Conservation (phyloP, 768 basidiomycete genomes). For the Panaeolus papilionaceus region DNA sequence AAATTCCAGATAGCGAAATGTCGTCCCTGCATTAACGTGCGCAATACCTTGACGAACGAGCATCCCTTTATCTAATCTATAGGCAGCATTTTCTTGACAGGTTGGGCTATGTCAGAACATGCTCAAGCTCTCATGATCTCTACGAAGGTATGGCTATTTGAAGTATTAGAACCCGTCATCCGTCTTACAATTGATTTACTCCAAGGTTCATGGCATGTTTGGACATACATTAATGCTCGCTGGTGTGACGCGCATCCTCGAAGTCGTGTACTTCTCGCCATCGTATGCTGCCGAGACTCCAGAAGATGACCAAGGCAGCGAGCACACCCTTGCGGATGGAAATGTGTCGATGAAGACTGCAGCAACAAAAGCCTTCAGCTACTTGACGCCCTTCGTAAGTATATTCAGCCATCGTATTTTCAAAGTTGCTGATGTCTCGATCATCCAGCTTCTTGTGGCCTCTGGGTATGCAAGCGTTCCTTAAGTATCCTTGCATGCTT, state of each 20-base stretch:
- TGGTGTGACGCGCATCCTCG: conserved; percentile 78
- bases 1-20: conserved; percentile 57
- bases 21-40: conserved; percentile 85
- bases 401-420: not conserved
- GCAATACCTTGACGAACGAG: conserved; percentile 25
- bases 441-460: conserved; percentile 67
- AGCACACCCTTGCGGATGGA: conserved; percentile 64
- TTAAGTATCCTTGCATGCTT: not conserved
- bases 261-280: conserved; percentile 77
- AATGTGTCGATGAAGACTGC: conserved; percentile 23
- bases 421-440: not conserved
- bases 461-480: conserved; percentile 56
- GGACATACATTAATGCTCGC: conserved; percentile 89
- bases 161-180: not conserved
- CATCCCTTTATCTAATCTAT: not conserved
- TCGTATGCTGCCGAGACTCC: conserved; percentile 31
- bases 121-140: conserved; percentile 85
- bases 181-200: conserved; percentile 5
- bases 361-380: conserved; percentile 72
- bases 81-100: conserved; percentile 82
- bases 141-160: conserved; percentile 59
- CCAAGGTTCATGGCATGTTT: conserved; percentile 81
- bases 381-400: conserved; percentile 89
- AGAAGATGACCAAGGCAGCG: conserved; percentile 64
- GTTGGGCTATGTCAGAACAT: conserved; percentile 94